phyloP scores from a whole-genome alignment of 2,329 filamentous ascomycete genomes.

The Diaporthe vaccinii region DNA sequence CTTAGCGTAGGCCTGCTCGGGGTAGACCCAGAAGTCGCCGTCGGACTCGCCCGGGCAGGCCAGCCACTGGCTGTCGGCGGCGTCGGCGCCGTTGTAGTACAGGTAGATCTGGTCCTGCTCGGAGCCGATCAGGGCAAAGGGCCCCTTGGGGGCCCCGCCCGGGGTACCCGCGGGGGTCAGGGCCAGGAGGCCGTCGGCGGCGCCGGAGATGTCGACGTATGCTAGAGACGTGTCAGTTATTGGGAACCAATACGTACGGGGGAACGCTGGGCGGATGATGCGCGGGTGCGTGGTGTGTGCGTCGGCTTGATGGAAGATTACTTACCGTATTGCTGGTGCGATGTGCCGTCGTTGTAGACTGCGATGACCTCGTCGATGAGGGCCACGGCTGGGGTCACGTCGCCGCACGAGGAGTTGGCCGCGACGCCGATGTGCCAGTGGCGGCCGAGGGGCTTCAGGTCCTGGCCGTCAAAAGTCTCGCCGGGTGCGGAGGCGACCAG shows the following conservation, averaged over 20 bases:
- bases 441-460: slow-evolving; percentile 18
- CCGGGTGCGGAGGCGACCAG: slow-evolving; percentile 23
- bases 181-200: slow-evolving; percentile 27
- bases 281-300: not conserved
- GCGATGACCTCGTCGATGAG: slow-evolving; percentile 8
- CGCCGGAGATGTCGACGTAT: slow-evolving; percentile 26
- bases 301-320: not conserved
- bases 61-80: slow-evolving; percentile 17
- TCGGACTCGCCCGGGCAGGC: slow-evolving; percentile 20
- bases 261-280: not conserved
- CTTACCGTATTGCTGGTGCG: slow-evolving; percentile 19
- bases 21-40: slow-evolving; percentile 20
- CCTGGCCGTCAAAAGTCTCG: slow-evolving; percentile 7
- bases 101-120: slow-evolving; percentile 30
- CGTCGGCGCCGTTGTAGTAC: slow-evolving; percentile 18
- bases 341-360: slow-evolving; percentile 28
- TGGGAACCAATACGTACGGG: not conserved
- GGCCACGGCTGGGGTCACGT: not conserved
- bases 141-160: not conserved
- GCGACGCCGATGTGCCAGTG: slow-evolving; percentile 6
- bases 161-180: not conserved
- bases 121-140: slow-evolving; percentile 11
- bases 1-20: slow-evolving; percentile 16
- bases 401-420: slow-evolving; percentile 24
- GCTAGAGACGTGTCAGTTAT: slow-evolving; percentile 10